These are phyloP conservation scores for Balakata baccata DNA, from an alignment of 345 rosid genomes.

Conservation along the genomic window DNA sequence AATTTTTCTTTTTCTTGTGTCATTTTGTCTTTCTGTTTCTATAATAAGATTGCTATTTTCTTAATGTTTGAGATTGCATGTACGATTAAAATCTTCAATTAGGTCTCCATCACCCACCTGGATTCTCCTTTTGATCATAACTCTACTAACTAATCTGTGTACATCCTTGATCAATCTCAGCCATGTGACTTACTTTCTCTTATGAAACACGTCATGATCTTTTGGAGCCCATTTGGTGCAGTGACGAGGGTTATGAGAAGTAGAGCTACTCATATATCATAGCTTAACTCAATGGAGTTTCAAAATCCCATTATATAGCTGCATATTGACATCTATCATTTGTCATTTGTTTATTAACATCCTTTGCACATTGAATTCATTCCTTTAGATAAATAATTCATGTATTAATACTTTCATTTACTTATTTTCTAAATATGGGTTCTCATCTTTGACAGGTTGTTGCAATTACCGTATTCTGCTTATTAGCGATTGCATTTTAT, in stretches of 20 bases:
- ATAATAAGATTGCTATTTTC: background rate
- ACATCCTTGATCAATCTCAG: background rate
- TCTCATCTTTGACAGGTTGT: slow-evolving; percentile 58
- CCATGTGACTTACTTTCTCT: background rate
- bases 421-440: slow-evolving; percentile 10
- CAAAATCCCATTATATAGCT: too few relatives aligned
- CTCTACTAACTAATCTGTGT: too few relatives aligned
- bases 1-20: background rate
- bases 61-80: too few relatives aligned
- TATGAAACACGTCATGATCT: background rate
- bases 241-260: background rate
- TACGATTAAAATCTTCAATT: too few relatives aligned
- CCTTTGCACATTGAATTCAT: background rate
- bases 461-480: slow-evolving; percentile 95
- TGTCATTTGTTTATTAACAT: slow-evolving; percentile 5
- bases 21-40: background rate
- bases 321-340: background rate
- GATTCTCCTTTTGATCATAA: too few relatives aligned
- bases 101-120: too few relatives aligned
- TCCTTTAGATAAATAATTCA: background rate
- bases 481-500: slow-evolving; percentile 83
- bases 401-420: background rate
- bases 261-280: background rate
- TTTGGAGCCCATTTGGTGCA: background rate
- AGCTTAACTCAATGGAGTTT: too few relatives aligned